Percentiles rank a stretch among this genome's conserved stretches.
These are phyloP conservation scores for Blastosporella zonata DNA, from an alignment of 1,284 basidiomycete genomes.

Conservation along the genomic window DNA sequence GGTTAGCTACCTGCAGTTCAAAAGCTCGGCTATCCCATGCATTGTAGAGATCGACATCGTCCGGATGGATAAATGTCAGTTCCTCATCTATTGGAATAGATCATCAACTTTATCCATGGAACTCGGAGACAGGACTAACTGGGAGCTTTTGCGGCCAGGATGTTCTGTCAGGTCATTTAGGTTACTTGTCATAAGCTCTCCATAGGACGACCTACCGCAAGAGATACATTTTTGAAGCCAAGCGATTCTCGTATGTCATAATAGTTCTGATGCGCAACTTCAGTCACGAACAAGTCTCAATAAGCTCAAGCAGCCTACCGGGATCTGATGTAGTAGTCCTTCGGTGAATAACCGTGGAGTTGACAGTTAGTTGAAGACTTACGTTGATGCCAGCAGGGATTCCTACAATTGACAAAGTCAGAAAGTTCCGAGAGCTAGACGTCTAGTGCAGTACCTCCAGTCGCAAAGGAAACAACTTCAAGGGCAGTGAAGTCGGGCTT, in stretches of 20 bases:
- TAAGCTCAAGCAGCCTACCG: slow-evolving; percentile 38
- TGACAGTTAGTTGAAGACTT: slow-evolving; percentile 19
- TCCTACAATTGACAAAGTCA: slow-evolving; percentile 35
- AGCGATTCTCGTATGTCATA: slow-evolving; percentile 76
- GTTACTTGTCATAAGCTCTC: neutral
- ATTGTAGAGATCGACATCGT: slow-evolving; percentile 68
- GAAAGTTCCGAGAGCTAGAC: neutral
- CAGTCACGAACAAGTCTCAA: neutral
- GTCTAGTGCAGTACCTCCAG: slow-evolving; percentile 51
- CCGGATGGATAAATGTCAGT: slow-evolving; percentile 77
- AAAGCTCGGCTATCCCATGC: slow-evolving; percentile 75
- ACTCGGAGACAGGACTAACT: slow-evolving; percentile 40
- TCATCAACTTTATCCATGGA: slow-evolving; percentile 4
- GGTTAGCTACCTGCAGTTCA: slow-evolving; percentile 84
- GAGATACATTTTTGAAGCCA: slow-evolving; percentile 83
- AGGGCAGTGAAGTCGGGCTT: slow-evolving; percentile 86
- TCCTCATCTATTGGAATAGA: slow-evolving; percentile 58
- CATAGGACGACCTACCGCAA: slow-evolving; percentile 48
- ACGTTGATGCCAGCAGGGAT: slow-evolving; percentile 85
- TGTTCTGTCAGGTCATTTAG: slow-evolving; percentile 47
- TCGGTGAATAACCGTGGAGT: neutral
- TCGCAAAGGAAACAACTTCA: slow-evolving; percentile 78
- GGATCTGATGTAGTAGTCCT: slow-evolving; percentile 44
- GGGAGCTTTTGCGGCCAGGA: slow-evolving; percentile 81
- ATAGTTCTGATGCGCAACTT: slow-evolving; percentile 52